phyloP scores from a whole-genome alignment of 2,329 filamentous ascomycete species.

The Pochonia chlamydosporia region DNA sequence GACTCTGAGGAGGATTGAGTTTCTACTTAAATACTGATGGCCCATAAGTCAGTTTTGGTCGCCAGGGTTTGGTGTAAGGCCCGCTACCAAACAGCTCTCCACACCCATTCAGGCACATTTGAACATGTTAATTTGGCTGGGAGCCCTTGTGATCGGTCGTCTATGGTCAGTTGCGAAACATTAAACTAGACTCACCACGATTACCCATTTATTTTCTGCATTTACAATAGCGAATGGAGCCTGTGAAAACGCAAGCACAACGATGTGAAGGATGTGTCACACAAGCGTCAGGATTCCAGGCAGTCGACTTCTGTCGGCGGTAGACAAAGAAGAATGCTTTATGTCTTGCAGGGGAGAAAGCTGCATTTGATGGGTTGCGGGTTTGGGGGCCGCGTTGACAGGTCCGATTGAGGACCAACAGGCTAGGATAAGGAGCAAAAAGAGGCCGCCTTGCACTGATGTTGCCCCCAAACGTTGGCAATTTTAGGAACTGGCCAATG shows the following conservation, averaged over 20 bases:
- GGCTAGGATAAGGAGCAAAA: too few species aligned
- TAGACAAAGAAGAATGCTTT: not conserved
- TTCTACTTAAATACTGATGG: not conserved
- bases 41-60: not conserved
- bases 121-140: too few species aligned
- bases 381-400: too few species aligned
- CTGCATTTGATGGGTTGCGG: too few species aligned
- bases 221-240: not conserved
- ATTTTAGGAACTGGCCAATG: too few species aligned
- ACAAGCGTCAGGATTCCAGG: not conserved
- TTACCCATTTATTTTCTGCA: not conserved
- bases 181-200: not conserved
- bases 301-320: not conserved
- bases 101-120: too few species aligned
- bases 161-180: not conserved
- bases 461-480: too few species aligned
- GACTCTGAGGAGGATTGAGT: not conserved
- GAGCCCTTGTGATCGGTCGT: not conserved
- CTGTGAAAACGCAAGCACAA: not conserved
- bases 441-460: too few species aligned
- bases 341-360: too few species aligned
- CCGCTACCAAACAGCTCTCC: not conserved
- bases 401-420: too few species aligned
- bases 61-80: not conserved
- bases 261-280: not conserved